Conservation (phyloP, 495 filamentous ascomycete genomes). For the Tuber melanosporum region DNA sequence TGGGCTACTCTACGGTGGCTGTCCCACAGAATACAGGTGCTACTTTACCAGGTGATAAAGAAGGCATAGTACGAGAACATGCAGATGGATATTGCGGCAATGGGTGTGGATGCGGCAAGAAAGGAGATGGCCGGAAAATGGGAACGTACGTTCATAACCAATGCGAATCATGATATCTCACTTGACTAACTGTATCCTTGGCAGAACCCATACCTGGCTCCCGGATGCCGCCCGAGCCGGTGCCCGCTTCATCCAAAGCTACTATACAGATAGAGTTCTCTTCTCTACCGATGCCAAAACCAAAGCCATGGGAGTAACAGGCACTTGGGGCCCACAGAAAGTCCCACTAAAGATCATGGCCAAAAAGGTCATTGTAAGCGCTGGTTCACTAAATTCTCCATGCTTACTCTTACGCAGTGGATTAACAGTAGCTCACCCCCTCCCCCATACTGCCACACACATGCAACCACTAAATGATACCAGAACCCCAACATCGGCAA, state of each 20-base stretch:
- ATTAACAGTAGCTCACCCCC: constrained; percentile 15
- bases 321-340: constrained; percentile 45
- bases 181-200: neutral
- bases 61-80: constrained; percentile 12
- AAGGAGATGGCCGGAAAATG: constrained; percentile 43
- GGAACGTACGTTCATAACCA: constrained; percentile 43
- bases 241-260: constrained; percentile 73
- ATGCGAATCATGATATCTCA: neutral
- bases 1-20: constrained; percentile 63
- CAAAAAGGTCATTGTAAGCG: constrained; percentile 72
- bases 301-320: constrained; percentile 22
- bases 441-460: neutral
- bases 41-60: constrained; percentile 63
- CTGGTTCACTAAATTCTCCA: constrained; percentile 68
- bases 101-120: constrained; percentile 66
- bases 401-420: constrained; percentile 67
- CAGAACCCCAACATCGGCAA: constrained; percentile 78
- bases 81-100: constrained; percentile 55
- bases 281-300: constrained; percentile 46
- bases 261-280: constrained; percentile 58
- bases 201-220: constrained; percentile 68
- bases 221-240: constrained; percentile 69
- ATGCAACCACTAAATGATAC: constrained; percentile 24
- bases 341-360: constrained; percentile 51
- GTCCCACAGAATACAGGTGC: constrained; percentile 76